Percentiles rank a stretch among this genome's conserved stretches.
These are phyloP conservation scores for Pseudogymnoascus sp. DNA, from an alignment of 2,329 filamentous ascomycete species.

Conservation along the genomic window DNA sequence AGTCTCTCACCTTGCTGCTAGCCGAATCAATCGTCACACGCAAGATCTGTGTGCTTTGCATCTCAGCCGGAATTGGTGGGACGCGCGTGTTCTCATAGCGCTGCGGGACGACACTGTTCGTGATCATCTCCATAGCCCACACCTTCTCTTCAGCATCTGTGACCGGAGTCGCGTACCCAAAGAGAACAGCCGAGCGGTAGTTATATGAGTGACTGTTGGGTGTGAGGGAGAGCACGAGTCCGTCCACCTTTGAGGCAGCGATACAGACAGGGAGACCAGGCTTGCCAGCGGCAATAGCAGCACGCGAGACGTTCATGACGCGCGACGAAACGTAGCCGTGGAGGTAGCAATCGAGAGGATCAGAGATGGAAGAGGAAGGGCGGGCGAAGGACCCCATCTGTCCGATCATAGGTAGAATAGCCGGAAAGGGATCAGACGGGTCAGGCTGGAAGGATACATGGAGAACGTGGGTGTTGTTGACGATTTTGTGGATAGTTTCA, in stretches of 20 bases:
- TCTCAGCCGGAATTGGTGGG: conserved; percentile 64
- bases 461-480: conserved; percentile 66
- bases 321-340: conserved; percentile 78
- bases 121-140: conserved; percentile 72
- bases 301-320: conserved; percentile 55
- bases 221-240: conserved; percentile 69
- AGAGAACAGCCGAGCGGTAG: conserved; percentile 66
- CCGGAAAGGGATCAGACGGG: conserved; percentile 59
- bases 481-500: conserved; percentile 62
- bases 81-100: conserved; percentile 63
- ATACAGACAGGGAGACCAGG: conserved; percentile 63
- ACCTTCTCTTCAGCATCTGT: conserved; percentile 61
- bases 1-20: conserved; percentile 66
- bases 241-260: conserved; percentile 67
- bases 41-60: conserved; percentile 66
- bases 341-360: conserved; percentile 68
- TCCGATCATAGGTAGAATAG: conserved; percentile 77
- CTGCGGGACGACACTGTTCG: conserved; percentile 59
- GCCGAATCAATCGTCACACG: conserved; percentile 60
- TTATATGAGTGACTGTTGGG: conserved; percentile 79
- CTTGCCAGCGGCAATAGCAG: not conserved
- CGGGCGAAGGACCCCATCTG: conserved; percentile 65
- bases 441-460: conserved; percentile 68
- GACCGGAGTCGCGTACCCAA: conserved; percentile 64
- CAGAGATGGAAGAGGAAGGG: conserved; percentile 50